Evolutionary conservation across 805 yeast genomes (phyloP).

Genomic region (Cyberlindnera petersonii): DNA sequence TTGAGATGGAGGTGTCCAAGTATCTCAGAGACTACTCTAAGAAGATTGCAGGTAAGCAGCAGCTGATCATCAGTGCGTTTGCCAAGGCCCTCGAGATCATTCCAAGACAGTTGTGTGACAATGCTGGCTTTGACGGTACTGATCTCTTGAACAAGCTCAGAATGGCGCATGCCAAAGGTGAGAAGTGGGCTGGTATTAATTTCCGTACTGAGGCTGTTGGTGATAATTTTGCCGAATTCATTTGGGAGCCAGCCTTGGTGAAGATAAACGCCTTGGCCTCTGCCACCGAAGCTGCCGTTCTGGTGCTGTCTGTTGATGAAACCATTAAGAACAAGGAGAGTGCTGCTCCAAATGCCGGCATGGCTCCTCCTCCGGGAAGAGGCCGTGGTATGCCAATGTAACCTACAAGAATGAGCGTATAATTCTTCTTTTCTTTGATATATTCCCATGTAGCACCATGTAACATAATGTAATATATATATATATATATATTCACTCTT

Average conservation of each 20-base stretch:
- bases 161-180: slow-evolving; percentile 92
- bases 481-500: slow-evolving; percentile 13
- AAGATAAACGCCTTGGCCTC: slow-evolving; percentile 90
- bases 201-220: slow-evolving; percentile 80
- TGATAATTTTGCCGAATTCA: slow-evolving; percentile 78
- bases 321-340: slow-evolving; percentile 75
- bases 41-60: slow-evolving; percentile 93
- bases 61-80: slow-evolving; percentile 83
- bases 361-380: slow-evolving; percentile 52
- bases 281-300: slow-evolving; percentile 95
- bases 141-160: slow-evolving; percentile 87
- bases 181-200: slow-evolving; percentile 88
- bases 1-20: slow-evolving; percentile 94
- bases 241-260: slow-evolving; percentile 97
- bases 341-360: slow-evolving; percentile 46
- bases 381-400: slow-evolving; percentile 65
- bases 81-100: slow-evolving; percentile 94
- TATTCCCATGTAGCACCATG: neutral
- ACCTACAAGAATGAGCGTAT: too few relatives aligned
- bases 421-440: neutral
- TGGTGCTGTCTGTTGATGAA: slow-evolving; percentile 94
- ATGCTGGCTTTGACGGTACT: slow-evolving; percentile 98
- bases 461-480: neutral
- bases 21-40: slow-evolving; percentile 82
- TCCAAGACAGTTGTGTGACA: slow-evolving; percentile 96